Evolutionary conservation across 352 stramenopile species (phyloP).

Genomic region (Phytophthora aleatoria): DNA sequence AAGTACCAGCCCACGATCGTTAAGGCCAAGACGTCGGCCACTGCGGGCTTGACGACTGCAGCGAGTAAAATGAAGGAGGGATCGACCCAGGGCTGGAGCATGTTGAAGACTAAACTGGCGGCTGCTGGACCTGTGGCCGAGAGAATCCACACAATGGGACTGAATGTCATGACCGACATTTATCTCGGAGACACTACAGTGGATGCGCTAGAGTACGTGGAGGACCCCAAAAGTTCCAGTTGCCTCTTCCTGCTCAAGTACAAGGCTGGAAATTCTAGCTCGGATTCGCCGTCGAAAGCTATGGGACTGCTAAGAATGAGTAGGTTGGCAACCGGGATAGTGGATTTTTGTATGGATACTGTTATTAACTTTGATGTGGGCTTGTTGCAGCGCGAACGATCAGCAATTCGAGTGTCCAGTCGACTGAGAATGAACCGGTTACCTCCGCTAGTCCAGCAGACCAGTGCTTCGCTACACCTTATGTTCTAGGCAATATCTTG

Average conservation of each 20-base stretch:
- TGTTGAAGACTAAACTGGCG: conserved; percentile 78
- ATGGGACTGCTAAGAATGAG: conserved; percentile 50
- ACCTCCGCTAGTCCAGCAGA: conserved; percentile 20
- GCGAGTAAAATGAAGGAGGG: conserved; percentile 66
- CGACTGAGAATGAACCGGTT: conserved; percentile 25
- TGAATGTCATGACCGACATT: conserved; percentile 77
- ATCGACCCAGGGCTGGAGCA: conserved; percentile 79
- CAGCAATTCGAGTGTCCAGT: conserved; percentile 32
- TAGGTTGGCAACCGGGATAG: conserved; percentile 26
- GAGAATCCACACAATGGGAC: conserved; percentile 73
- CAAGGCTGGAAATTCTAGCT: conserved; percentile 29
- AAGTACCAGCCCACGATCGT: conserved; percentile 81
- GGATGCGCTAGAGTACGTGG: conserved; percentile 50
- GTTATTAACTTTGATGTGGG: not conserved
- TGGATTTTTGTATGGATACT: not conserved
- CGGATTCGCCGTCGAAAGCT: conserved; percentile 31
- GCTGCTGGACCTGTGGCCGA: conserved; percentile 74
- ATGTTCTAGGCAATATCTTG: conserved; percentile 77
- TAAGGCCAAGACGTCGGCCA: conserved; percentile 73
- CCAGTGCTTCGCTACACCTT: conserved; percentile 62
- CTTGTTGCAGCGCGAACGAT: conserved; percentile 31
- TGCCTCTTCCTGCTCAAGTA: conserved; percentile 69
- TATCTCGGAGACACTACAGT: conserved; percentile 62
- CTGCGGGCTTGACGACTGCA: conserved; percentile 27
- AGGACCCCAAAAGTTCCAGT: conserved; percentile 46